A percentile compares a stretch with the other conserved stretches of the same genome.
Evolutionary conservation across 1,284 basidiomycete genomes (phyloP).

Genomic region (Cryptococcus neoformans): DNA sequence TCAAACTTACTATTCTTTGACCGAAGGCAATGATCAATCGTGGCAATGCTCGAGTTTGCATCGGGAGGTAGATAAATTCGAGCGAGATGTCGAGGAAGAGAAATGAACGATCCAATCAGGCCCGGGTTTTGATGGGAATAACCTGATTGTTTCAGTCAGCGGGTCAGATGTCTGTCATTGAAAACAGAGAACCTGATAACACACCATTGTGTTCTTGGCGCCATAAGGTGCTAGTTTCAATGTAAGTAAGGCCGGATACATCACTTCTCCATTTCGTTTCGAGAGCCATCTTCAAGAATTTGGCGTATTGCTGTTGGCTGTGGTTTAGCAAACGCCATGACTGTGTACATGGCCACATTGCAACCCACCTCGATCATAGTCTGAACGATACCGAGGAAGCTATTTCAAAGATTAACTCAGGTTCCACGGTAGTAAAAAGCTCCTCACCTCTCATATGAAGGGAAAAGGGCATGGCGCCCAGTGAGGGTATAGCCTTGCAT

Average conservation of each 20-base stretch:
- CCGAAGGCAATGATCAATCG: slow-evolving; percentile 71
- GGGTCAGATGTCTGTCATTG: no score
- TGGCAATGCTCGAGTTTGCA: slow-evolving; percentile 74
- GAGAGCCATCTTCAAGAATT: slow-evolving; percentile 76
- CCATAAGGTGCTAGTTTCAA: slow-evolving; percentile 67
- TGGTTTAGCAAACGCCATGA: no score
- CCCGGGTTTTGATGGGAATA: slow-evolving; percentile 84
- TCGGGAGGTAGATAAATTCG: slow-evolving; percentile 89
- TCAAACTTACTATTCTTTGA: slow-evolving; percentile 63
- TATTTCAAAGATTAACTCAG: background rate
- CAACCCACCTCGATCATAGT: slow-evolving; percentile 47
- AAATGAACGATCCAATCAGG: slow-evolving; percentile 74
- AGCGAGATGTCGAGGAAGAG: slow-evolving; percentile 67
- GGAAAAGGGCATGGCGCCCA: slow-evolving; percentile 76
- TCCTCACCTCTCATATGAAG: slow-evolving; percentile 78
- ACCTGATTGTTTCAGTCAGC: slow-evolving; percentile 5
- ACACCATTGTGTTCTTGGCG: slow-evolving; percentile 59
- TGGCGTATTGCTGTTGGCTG: slow-evolving; percentile 62
- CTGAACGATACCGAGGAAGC: slow-evolving; percentile 48
- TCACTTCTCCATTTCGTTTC: slow-evolving; percentile 73
- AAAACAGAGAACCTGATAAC: background rate
- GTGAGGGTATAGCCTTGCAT: slow-evolving; percentile 72
- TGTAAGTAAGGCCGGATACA: slow-evolving; percentile 73
- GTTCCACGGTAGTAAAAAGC: slow-evolving; percentile 1
- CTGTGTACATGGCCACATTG: background rate